Conservation (phyloP, 768 basidiomycete genomes). For the Imleria badia region DNA sequence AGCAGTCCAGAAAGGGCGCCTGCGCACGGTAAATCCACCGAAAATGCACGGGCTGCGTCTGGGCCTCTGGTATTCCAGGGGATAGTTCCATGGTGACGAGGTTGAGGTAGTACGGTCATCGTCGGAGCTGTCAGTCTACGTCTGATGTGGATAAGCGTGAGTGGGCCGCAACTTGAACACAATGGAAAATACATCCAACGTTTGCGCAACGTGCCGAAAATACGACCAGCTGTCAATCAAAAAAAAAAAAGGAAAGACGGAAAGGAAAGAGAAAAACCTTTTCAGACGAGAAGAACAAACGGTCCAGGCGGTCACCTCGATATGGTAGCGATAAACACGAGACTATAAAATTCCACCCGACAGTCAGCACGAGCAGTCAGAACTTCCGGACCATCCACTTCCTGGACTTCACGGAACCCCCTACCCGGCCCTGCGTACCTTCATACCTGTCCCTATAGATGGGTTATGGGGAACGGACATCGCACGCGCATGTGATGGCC, state of each 20-base stretch:
- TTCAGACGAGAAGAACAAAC: constrained; percentile 22
- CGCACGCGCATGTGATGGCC: background rate
- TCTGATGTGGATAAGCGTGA: constrained; percentile 2
- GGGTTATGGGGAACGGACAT: constrained; percentile 18
- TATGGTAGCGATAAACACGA: constrained; percentile 12
- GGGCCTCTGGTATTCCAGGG: background rate
- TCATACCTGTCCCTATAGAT: constrained; percentile 3
- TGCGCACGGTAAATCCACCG: constrained; percentile 10
- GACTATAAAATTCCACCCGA: constrained; percentile 26
- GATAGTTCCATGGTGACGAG: background rate
- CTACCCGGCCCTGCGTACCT: constrained; percentile 16
- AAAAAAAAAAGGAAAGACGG: background rate
- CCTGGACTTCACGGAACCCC: background rate
- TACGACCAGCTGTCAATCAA: constrained; percentile 15
- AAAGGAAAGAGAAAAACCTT: constrained; percentile 7
- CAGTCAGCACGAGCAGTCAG: constrained; percentile 15
- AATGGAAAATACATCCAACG: constrained; percentile 1
- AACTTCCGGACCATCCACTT: constrained; percentile 9
- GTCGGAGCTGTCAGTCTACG: background rate
- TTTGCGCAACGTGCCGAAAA: constrained; percentile 9
- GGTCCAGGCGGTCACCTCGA: constrained; percentile 25
- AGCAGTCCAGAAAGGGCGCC: too few species aligned
- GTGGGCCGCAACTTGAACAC: background rate
- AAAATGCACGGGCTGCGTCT: constrained; percentile 6
- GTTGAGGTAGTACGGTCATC: background rate